phyloP scores from a whole-genome alignment of 331 rosid genomes.

The Ulmus americana region DNA sequence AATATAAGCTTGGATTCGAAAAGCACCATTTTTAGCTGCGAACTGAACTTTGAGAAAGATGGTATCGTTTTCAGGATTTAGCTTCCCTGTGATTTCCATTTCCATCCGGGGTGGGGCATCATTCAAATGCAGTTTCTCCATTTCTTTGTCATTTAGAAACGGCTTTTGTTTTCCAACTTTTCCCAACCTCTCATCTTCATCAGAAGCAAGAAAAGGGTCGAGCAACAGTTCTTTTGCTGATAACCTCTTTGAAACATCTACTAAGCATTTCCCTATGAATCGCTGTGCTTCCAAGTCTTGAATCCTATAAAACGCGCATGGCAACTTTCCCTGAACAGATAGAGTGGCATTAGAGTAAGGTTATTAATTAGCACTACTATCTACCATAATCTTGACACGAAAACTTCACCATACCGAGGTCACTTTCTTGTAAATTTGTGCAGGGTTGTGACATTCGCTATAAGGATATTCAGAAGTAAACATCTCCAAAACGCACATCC shows the following conservation, averaged over 20 bases:
- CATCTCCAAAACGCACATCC: constrained; percentile 91
- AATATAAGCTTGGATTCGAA: background rate
- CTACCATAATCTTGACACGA: background rate
- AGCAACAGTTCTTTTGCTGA: constrained; percentile 63
- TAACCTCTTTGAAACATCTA: constrained; percentile 48
- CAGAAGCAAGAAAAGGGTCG: constrained; percentile 57
- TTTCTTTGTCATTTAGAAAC: constrained; percentile 54
- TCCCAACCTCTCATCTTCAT: constrained; percentile 31
- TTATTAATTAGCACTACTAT: background rate
- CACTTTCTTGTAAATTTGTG: constrained; percentile 92
- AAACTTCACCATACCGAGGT: constrained; percentile 52
- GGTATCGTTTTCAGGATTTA: constrained; percentile 61
- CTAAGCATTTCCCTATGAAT: constrained; percentile 64
- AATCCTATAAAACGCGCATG: constrained; percentile 53
- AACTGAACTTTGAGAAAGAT: constrained; percentile 75
- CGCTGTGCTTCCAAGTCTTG: constrained; percentile 57
- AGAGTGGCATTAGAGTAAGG: constrained; percentile 17
- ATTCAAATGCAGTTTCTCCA: constrained; percentile 41
- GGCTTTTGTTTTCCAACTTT: constrained; percentile 46
- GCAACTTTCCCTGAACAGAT: constrained; percentile 68
- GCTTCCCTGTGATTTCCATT: constrained; percentile 85
- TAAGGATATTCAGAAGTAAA: constrained; percentile 77
- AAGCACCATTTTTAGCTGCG: constrained; percentile 57
- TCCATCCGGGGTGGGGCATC: constrained; percentile 37
- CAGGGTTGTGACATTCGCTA: constrained; percentile 73